Base-by-base conservation (phyloP, 2,329 filamentous ascomycete species). In the Calonectria fujianensis region DNA sequence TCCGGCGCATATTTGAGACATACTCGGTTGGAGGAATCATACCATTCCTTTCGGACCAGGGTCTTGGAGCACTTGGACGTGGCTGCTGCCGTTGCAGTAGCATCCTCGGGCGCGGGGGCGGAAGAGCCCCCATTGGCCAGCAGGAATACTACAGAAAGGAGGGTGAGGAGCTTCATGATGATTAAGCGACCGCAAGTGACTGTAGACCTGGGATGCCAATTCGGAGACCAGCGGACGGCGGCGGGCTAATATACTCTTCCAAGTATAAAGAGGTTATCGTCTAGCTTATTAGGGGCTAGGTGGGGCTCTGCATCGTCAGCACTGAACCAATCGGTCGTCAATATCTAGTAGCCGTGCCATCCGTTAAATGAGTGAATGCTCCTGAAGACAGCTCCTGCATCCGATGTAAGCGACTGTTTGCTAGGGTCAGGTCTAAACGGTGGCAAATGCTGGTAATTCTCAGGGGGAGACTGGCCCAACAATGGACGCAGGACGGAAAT, bases 1-100 rank as follows among this genome's bases (percentile, higher is more conserved):
- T 41, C 4, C 24, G 18, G 31, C 8, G 20, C 16, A 32, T 69
- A 7, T 48, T 24, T 37, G 52, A 37, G 18, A 50, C 39, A 45
- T 18, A 11, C 11, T 10, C n/a, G 1, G 20, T 11, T 20, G 35
- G 27, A 35, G 39, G 7, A 61, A 37, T 39, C n/a, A 37, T 69
- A 69, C 67, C 67, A 69, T 69, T 69, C 67, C 39, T 69, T 69
- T 50, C 67, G 67, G 52, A 69, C 52, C 27, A 69, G 52, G 39
- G 37, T 8, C 52, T 61, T 48, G 39, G 67, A 69, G 52, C 67
- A 69, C 18, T 59, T 59, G 39, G 52, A 61, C n/a, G 67, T 69
- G 39, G 37, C 32, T 37, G 54, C 52, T 39, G 24, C 31, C 52
- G 67, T 45, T 69, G 35, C n/a, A 20, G 67, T 61, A 61, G 39